Evolutionary conservation across 2,329 filamentous ascomycete species (phyloP).

Genomic region (Phyllachora maydis): DNA sequence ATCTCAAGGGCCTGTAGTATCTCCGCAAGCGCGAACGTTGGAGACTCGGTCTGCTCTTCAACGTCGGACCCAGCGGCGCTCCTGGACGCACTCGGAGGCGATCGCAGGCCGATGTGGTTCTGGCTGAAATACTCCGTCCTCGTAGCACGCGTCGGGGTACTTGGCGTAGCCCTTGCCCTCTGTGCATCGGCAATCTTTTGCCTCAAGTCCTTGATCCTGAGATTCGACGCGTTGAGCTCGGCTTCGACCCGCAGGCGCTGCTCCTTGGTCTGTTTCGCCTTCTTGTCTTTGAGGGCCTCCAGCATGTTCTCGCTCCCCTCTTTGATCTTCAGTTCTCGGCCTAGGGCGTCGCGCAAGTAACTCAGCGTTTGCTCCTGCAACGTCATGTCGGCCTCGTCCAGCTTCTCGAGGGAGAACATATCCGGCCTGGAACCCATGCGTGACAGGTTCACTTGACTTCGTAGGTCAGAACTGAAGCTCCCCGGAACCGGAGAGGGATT

Average conservation of each 20-base stretch:
- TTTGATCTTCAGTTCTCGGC: conserved; percentile 95
- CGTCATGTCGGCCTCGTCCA: conserved; percentile 28
- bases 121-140: conserved; percentile 25
- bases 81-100: conserved; percentile 32
- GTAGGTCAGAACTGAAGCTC: conserved; percentile 78
- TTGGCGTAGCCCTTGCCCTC: conserved; percentile 23
- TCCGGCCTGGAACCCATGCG: conserved; percentile 39
- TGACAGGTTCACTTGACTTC: conserved; percentile 46
- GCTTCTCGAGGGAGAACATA: conserved; percentile 28
- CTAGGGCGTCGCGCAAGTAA: conserved; percentile 63
- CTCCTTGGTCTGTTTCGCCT: conserved; percentile 85
- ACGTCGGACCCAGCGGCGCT: conserved; percentile 37
- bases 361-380: conserved; percentile 55
- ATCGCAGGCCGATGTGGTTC: conserved; percentile 24
- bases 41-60: conserved; percentile 60
- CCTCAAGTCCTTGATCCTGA: conserved; percentile 39
- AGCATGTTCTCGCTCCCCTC: conserved; percentile 95
- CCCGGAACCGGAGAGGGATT: conserved; percentile 53
- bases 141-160: conserved; percentile 30
- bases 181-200: conserved; percentile 40
- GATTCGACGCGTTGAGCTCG: conserved; percentile 77
- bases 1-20: conserved; percentile 76
- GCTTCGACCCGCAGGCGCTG: conserved; percentile 63
- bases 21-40: conserved; percentile 78
- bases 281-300: conserved; percentile 84